Conservation (phyloP, 805 yeast species). For the Lipomyces mesembrius region DNA sequence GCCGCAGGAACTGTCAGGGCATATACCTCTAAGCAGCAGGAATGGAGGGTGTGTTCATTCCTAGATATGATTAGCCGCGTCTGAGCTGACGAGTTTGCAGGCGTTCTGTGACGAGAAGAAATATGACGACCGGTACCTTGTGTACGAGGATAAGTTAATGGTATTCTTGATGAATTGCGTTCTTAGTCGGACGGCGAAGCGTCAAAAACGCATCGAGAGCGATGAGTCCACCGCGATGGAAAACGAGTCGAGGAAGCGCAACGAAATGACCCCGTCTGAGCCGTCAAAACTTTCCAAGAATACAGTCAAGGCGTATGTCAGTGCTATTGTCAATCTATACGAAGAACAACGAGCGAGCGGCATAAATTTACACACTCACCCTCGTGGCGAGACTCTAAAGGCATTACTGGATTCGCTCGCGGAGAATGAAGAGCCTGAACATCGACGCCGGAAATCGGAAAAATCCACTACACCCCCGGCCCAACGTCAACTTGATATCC, state of each 20-base stretch:
- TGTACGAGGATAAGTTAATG: conserved; percentile 13
- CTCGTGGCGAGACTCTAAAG: conserved; percentile 15
- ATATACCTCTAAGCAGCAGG: conserved; percentile 17
- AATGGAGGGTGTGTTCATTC: conserved; percentile 16
- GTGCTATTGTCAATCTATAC: conserved; percentile 17
- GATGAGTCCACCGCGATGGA: background rate
- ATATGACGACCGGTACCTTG: conserved; percentile 18
- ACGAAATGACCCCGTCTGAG: conserved; percentile 7
- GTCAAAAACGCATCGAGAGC: conserved; percentile 9
- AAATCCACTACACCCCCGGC: conserved; percentile 2
- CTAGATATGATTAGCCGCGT: background rate
- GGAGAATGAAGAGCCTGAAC: conserved; percentile 20
- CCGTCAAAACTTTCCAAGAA: conserved; percentile 14
- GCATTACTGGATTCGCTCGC: conserved; percentile 11
- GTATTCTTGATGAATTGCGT: conserved; percentile 10
- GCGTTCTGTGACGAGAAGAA: conserved; percentile 12
- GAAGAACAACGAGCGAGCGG: conserved; percentile 15
- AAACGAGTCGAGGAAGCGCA: background rate
- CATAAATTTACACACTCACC: conserved; percentile 15
- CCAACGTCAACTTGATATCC: background rate
- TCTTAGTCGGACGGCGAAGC: conserved; percentile 10
- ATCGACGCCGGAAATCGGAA: conserved; percentile 11
- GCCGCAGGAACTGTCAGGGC: conserved; percentile 22
- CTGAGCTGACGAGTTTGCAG: background rate
- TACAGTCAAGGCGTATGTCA: conserved; percentile 16